Conservation (phyloP, 2,329 filamentous ascomycete species). For the Gnomoniopsis smithogilvyi region DNA sequence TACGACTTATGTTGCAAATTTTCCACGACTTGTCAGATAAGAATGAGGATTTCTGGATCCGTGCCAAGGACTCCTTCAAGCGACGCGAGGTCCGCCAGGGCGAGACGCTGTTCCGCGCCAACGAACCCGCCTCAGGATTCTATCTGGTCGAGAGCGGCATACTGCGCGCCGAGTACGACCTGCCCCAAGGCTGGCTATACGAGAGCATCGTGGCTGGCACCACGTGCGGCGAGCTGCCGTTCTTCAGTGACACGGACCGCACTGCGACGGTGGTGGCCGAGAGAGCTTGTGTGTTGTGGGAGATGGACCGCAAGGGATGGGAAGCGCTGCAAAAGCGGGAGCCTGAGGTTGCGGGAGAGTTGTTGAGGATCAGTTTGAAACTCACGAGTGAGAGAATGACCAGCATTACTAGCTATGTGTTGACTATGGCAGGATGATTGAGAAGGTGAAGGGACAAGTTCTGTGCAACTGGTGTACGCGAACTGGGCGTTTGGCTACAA, state of each 20-base stretch:
- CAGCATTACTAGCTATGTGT: constrained; percentile 56
- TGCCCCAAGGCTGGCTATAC: constrained; percentile 83
- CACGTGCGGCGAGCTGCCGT: constrained; percentile 92
- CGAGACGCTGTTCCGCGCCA: constrained; percentile 72
- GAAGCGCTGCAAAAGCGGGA: constrained; percentile 67
- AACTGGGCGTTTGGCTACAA: background rate
- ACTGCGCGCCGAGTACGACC: constrained; percentile 82
- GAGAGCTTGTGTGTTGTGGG: constrained; percentile 77
- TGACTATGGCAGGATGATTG: constrained; percentile 44
- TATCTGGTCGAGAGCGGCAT: constrained; percentile 90
- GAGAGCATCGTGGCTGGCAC: constrained; percentile 93
- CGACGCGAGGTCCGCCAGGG: constrained; percentile 66
- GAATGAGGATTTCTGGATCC: constrained; percentile 96
- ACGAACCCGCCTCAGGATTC: constrained; percentile 76
- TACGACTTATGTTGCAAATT: constrained; percentile 90
- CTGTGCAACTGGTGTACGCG: background rate
- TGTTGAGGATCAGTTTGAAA: constrained; percentile 86
- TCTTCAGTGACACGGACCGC: constrained; percentile 86
- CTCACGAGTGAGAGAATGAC: constrained; percentile 90
- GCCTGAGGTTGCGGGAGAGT: constrained; percentile 75
- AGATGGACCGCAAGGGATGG: constrained; percentile 72
- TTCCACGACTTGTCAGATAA: constrained; percentile 83
- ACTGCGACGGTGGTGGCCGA: constrained; percentile 87
- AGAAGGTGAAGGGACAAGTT: background rate
- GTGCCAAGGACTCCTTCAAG: constrained; percentile 70